These are phyloP conservation scores for Halophytophthora polymorphica DNA, from an alignment of 352 stramenopile species.

Conservation along the genomic window DNA sequence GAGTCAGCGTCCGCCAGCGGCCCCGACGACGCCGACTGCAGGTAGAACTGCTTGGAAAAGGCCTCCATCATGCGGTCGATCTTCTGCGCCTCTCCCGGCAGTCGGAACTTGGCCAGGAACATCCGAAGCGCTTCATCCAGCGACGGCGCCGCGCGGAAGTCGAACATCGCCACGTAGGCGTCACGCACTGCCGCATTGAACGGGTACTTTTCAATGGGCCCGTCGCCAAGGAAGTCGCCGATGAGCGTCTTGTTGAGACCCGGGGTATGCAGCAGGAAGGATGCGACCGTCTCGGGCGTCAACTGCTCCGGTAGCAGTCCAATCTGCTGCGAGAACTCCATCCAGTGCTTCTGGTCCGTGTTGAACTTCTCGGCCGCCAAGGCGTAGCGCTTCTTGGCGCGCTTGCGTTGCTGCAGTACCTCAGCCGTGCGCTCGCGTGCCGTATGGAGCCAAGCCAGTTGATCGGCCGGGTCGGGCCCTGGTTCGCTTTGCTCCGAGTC, in stretches of 20 bases:
- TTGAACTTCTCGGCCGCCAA: conserved; percentile 95
- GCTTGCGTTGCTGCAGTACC: conserved; percentile 89
- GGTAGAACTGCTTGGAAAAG: conserved; percentile 93
- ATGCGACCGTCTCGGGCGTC: conserved; percentile 86
- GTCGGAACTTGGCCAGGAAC: conserved; percentile 93
- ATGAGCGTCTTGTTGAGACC: conserved; percentile 93
- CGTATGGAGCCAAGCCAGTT: conserved; percentile 78
- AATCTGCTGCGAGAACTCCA: conserved; percentile 87
- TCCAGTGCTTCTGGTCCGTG: conserved; percentile 90
- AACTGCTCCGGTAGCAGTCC: conserved; percentile 77
- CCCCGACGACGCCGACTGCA: conserved; percentile 55
- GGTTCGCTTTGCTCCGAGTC: conserved; percentile 57
- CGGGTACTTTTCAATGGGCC: conserved; percentile 93
- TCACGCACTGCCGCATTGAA: conserved; percentile 91
- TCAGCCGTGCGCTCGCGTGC: conserved; percentile 84
- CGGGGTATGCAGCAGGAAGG: conserved; percentile 93
- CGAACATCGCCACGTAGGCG: conserved; percentile 91
- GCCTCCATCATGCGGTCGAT: conserved; percentile 98
- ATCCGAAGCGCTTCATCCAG: conserved; percentile 91
- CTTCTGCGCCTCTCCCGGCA: conserved; percentile 98
- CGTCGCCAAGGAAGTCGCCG: conserved; percentile 96
- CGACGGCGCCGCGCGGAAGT: conserved; percentile 86
- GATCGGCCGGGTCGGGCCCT: conserved; percentile 38
- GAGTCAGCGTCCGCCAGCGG: conserved; percentile 87
- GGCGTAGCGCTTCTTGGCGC: conserved; percentile 88